Evolutionary conservation across 306 rosid genomes (phyloP).

Genomic region (Acacia melanoxylon): DNA sequence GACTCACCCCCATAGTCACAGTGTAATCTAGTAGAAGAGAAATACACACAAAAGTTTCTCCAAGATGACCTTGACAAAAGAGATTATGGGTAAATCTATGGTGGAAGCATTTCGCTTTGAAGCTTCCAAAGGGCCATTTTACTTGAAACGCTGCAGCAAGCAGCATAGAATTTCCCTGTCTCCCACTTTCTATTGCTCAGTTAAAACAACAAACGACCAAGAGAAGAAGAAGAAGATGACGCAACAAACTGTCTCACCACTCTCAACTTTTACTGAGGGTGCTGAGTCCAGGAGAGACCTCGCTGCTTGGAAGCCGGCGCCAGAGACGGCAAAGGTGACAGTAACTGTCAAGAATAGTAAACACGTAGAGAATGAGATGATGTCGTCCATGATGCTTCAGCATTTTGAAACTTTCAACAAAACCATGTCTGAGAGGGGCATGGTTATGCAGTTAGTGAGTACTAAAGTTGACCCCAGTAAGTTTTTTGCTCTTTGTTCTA

Average conservation of each 20-base stretch:
- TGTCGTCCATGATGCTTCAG: conserved; percentile 22
- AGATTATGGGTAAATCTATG: conserved; percentile 12
- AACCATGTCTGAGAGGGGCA: neutral
- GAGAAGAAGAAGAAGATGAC: neutral
- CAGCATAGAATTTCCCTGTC: neutral
- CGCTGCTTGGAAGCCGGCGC: neutral
- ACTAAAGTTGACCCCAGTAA: conserved; percentile 36
- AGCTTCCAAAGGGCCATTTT: neutral
- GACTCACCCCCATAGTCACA: neutral
- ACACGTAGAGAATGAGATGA: conserved; percentile 10
- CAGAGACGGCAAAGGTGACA: neutral
- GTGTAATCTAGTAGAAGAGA: neutral
- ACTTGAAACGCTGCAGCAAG: neutral
- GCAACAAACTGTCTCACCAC: neutral
- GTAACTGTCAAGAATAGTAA: conserved; percentile 19
- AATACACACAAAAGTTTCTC: neutral
- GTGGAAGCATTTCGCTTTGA: neutral
- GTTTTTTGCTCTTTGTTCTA: neutral
- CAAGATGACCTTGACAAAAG: conserved; percentile 24
- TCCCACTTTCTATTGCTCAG: neutral
- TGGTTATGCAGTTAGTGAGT: conserved; percentile 40
- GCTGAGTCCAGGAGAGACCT: neutral
- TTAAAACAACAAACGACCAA: neutral
- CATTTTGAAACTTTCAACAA: neutral
- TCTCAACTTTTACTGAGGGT: neutral